phyloP scores from a whole-genome alignment of 176 grass and related monocot species.

The Pontederia crassipes region DNA sequence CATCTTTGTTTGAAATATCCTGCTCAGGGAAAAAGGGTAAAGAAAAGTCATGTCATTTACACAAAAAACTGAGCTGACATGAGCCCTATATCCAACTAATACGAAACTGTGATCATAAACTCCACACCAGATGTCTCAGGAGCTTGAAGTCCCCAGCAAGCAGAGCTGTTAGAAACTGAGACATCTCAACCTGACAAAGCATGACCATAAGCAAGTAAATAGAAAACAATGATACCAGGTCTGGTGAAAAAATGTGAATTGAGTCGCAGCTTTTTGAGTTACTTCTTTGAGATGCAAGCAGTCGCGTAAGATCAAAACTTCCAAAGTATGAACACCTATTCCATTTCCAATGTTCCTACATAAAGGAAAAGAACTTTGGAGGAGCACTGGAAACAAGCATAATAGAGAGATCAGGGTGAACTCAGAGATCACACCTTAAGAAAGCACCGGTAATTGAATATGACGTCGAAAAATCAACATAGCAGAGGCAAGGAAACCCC shows the following conservation, averaged over 20 bases:
- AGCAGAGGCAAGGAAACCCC: conserved; percentile 14
- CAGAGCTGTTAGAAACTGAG: conserved; percentile 12
- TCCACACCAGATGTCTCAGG: conserved; percentile 15
- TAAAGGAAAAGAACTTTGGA: background rate
- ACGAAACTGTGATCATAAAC: background rate
- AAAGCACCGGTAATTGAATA: conserved; percentile 20
- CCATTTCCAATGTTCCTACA: conserved; percentile 19
- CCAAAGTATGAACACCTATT: conserved; percentile 8
- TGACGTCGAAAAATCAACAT: conserved; percentile 24
- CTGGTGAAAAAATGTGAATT: background rate
- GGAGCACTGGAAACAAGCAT: background rate
- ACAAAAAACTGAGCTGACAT: background rate
- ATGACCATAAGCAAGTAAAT: background rate
- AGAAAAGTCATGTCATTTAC: background rate
- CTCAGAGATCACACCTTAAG: conserved; percentile 9
- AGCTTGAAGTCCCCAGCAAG: conserved; percentile 15
- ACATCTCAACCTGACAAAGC: conserved; percentile 16
- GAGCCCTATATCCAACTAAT: background rate
- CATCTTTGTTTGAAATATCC: conserved; percentile 25
- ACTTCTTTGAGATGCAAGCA: conserved; percentile 25
- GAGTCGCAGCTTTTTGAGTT: background rate
- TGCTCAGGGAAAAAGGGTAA: conserved; percentile 1
- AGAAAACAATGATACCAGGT: background rate
- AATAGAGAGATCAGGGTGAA: background rate
- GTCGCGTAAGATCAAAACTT: conserved; percentile 18